Conservation (phyloP, 345 rosid genomes). For the Eucalyptus cloeziana region DNA sequence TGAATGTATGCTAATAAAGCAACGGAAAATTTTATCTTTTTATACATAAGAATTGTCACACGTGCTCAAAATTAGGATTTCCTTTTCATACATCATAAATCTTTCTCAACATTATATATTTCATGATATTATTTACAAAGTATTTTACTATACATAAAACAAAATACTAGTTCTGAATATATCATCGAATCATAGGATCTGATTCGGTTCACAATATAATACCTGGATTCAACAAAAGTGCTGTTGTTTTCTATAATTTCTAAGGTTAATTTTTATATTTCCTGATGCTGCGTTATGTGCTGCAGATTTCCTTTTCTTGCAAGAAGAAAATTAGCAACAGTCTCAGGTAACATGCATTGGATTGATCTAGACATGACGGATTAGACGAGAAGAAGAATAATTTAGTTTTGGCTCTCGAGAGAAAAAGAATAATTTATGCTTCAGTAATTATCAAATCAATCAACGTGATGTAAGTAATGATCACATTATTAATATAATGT, state of each 20-base stretch:
- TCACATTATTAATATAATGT: neutral
- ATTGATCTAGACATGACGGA: neutral
- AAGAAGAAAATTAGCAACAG: neutral
- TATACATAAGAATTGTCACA: neutral
- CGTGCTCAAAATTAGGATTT: neutral
- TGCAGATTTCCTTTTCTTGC: neutral
- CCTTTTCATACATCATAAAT: neutral
- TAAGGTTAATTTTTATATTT: neutral
- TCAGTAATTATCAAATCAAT: too few species aligned
- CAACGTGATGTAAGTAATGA: too few species aligned
- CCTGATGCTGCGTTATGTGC: neutral
- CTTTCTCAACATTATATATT: neutral
- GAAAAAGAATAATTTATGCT: neutral
- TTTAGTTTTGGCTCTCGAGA: neutral
- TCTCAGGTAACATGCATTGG: neutral
- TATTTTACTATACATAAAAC: neutral
- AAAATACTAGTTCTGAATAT: neutral
- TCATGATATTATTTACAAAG: neutral
- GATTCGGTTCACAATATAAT: neutral
- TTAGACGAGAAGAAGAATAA: neutral
- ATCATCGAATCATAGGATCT: neutral
- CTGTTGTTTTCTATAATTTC: neutral
- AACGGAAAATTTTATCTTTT: neutral
- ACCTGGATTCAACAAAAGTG: neutral
- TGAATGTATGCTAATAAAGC: neutral